Evolutionary conservation across 805 yeast genomes (phyloP).

Genomic region (Barnettozyma botsteinii): DNA sequence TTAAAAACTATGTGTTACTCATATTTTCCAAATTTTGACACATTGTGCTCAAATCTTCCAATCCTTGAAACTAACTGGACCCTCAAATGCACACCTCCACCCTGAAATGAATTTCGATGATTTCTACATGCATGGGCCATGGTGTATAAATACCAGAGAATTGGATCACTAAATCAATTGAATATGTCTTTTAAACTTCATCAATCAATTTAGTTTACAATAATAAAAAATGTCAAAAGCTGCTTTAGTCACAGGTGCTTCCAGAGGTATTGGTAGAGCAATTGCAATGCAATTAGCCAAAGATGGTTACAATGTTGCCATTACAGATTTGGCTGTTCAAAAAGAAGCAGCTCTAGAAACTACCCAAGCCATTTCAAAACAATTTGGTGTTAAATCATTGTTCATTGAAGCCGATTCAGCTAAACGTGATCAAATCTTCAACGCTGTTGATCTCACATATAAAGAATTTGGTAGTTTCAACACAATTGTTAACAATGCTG

Average conservation of each 20-base stretch:
- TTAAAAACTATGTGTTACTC: no score
- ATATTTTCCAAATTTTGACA: no score
- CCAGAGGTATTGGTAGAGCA: slow-evolving; percentile 87
- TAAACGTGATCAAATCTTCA: slow-evolving; percentile 21
- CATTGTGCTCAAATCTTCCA: no score
- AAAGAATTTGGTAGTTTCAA: slow-evolving; percentile 29
- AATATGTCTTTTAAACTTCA: no score
- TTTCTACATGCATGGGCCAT: no score
- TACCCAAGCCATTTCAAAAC: slow-evolving; percentile 17
- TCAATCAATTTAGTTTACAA: no score
- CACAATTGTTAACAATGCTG: slow-evolving; percentile 35
- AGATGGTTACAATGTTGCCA: slow-evolving; percentile 48
- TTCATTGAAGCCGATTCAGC: slow-evolving; percentile 26
- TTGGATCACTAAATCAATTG: no score
- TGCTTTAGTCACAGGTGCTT: slow-evolving; percentile 85
- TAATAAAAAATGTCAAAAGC: slow-evolving; percentile 13
- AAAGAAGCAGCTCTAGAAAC: slow-evolving; percentile 20
- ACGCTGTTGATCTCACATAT: slow-evolving; percentile 27
- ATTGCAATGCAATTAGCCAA: slow-evolving; percentile 72
- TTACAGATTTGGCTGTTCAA: slow-evolving; percentile 25
- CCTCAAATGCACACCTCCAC: no score
- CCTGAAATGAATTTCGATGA: no score
- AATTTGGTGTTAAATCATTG: slow-evolving; percentile 18
- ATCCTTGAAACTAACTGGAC: no score
- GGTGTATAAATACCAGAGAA: no score